Base-by-base conservation (phyloP, 352 stramenopile species). In the Thalassiosira ordinaria region DNA sequence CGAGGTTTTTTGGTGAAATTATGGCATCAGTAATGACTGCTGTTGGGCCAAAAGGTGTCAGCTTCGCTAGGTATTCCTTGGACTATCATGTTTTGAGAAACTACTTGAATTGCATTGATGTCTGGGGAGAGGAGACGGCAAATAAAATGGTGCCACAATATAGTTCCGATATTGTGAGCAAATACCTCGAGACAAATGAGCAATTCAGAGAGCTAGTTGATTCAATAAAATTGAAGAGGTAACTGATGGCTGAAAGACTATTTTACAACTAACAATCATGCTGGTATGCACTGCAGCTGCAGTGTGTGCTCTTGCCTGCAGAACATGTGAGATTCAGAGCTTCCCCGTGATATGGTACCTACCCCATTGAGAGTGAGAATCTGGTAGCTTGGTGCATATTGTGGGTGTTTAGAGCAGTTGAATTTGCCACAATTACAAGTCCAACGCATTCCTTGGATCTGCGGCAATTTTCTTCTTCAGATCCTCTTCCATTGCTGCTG, bases 71-170 rank as follows among this genome's bases (percentile, higher is more conserved):
- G 52, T 92, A 93, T 79, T 88, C 72, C 8, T 83, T 93, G 56
- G 88, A 93, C 72, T 93, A 93, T 78, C 88, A 93, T 72, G 62
- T 91, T 31, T 51, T 93, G 27, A 82, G 88, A 55, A 93, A 93
- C 60, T 91, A 90, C 63, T 68, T 93, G 3, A 80, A 91, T 73
- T 57, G 87, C 22, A 37, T 91, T 11, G 55, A 90, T 61, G 47
- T 84, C 44, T 88, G 85, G 71, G 80, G 79, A 33, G 46, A 78
- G 60, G 37, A 83, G 26, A 33, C 26, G n/a, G 74, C 79, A 7
- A 74, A 60, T 13, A 74, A 66, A 29, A 62, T 66, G 24, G n/a
- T 91, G 33, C 87, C 87, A 26, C 51, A 78, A 55, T 90, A 86
- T 72, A 73, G 79, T 18, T 20, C 29, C 20, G 55, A 74, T 27